Percentiles rank a stretch among this genome's conserved stretches.
Conservation (phyloP, 2,329 filamentous ascomycete genomes). For the Penicillium thymicola region DNA sequence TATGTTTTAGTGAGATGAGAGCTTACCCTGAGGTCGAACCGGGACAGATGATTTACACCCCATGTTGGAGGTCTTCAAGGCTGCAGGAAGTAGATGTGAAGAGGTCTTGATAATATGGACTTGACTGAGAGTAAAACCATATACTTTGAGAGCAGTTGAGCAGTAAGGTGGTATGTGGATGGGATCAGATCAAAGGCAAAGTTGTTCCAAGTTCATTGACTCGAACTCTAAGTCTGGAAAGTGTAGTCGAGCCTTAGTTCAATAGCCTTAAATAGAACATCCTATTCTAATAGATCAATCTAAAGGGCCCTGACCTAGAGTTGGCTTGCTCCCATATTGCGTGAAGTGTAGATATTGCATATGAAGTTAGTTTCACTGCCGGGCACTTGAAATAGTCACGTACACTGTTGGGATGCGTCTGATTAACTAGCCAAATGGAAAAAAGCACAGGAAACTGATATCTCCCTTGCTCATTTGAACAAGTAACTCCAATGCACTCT, state of each 20-base stretch:
- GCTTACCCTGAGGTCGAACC: not conserved
- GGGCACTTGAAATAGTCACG: not conserved
- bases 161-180: not conserved
- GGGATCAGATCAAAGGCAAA: not conserved
- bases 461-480: not conserved
- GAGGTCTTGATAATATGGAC: not conserved
- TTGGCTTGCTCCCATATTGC: not conserved
- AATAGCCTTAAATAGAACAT: not conserved
- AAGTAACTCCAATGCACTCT: not conserved
- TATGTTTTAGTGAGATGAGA: not conserved
- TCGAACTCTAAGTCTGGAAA: not conserved
- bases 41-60: not conserved
- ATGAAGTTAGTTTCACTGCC: not conserved
- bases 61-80: not conserved
- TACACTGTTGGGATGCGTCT: not conserved
- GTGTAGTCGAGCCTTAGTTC: not conserved
- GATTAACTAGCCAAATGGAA: not conserved
- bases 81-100: not conserved
- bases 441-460: not conserved
- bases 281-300: not conserved
- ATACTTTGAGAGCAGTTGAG: not conserved
- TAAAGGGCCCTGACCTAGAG: not conserved
- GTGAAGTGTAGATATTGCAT: not conserved
- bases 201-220: not conserved
- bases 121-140: not conserved